A percentile compares a stretch with the other conserved stretches of the same genome.
Evolutionary conservation across 257 asterid species (phyloP).

Genomic region (Ilex aquifolium): DNA sequence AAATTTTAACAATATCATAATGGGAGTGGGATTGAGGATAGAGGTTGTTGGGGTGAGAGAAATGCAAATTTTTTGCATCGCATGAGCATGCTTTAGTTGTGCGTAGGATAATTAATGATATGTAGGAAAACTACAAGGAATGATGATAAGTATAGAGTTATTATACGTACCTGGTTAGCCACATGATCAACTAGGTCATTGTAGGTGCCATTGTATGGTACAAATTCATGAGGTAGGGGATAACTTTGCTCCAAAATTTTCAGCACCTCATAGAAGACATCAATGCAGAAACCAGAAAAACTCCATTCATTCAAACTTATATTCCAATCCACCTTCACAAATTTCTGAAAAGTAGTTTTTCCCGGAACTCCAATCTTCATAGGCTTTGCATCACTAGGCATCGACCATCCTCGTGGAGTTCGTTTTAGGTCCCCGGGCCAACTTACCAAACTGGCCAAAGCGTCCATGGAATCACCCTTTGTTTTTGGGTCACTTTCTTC

Average conservation of each 20-base stretch:
- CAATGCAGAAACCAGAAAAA: slow-evolving; percentile 31
- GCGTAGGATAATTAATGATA: no score
- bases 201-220: slow-evolving; percentile 19
- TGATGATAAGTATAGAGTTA: no score
- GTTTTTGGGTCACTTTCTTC: neutral
- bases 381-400: slow-evolving; percentile 16
- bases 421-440: slow-evolving; percentile 41
- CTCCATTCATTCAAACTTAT: neutral
- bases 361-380: slow-evolving; percentile 38
- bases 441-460: slow-evolving; percentile 7
- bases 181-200: no score
- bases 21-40: no score
- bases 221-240: slow-evolving; percentile 20
- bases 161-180: no score
- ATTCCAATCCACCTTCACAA: slow-evolving; percentile 19
- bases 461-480: neutral
- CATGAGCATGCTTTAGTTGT: no score
- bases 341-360: slow-evolving; percentile 13
- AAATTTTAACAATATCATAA: no score
- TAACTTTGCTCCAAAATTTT: slow-evolving; percentile 18
- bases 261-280: slow-evolving; percentile 18
- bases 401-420: slow-evolving; percentile 38
- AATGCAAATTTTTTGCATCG: no score
- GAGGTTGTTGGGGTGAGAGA: no score
- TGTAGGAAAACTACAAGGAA: no score